Conservation (phyloP, 75 land plant species). For the Adiantum capillusveneris region DNA sequence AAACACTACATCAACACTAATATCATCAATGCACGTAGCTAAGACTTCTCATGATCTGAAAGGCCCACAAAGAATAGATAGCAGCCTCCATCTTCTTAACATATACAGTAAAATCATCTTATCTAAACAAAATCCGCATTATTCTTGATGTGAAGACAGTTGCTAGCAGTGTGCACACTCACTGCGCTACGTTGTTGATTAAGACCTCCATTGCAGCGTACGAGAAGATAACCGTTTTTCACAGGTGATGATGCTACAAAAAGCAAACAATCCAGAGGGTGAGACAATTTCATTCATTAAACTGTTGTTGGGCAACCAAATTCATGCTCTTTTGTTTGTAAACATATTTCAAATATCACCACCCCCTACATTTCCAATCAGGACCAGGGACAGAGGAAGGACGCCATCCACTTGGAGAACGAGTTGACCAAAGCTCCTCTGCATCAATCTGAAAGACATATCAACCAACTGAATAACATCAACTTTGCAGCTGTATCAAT, state of each 20-base stretch:
- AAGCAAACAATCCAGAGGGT: neutral
- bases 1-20: no score
- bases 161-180: no score
- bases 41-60: no score
- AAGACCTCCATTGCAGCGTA: conserved; percentile 95
- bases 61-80: no score
- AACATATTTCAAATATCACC: conserved; percentile 1
- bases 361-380: conserved; percentile 76
- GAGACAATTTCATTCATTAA: neutral
- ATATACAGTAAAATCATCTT: no score
- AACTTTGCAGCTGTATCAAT: neutral
- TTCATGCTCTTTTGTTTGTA: neutral
- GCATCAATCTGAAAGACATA: conserved; percentile 32
- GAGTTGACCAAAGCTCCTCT: conserved; percentile 52
- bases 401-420: conserved; percentile 71
- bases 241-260: conserved; percentile 65
- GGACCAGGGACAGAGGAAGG: conserved; percentile 74
- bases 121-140: no score
- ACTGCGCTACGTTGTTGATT: conserved; percentile 97
- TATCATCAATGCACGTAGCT: no score
- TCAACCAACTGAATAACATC: no score
- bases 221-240: conserved; percentile 77
- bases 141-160: no score
- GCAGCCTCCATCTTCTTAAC: no score
- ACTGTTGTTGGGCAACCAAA: neutral